A percentile compares a stretch with the other conserved stretches of the same genome.
Conservation (phyloP, 176 grass and related monocot genomes). For the Triticum timopheevii region DNA sequence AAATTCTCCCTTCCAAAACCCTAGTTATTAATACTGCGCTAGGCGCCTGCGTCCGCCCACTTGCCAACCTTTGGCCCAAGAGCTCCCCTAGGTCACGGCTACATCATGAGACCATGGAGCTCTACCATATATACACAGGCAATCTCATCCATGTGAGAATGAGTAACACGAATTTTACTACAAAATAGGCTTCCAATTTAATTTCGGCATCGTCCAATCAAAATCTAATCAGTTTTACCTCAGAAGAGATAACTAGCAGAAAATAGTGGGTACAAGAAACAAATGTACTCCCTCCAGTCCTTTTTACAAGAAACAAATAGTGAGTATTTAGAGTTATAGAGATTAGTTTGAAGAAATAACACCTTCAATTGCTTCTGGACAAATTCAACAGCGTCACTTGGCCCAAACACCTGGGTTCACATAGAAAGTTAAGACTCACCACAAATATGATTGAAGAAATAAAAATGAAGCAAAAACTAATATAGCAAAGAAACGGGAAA, state of each 20-base stretch:
- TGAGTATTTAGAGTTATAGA: background rate
- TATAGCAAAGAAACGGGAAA: background rate
- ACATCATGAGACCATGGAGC: background rate
- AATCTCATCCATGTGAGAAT: background rate
- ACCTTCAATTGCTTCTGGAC: conserved; percentile 90
- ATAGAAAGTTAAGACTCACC: background rate
- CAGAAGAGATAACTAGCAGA: background rate
- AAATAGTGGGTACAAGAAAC: background rate
- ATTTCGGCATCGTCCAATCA: background rate
- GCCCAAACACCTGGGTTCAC: conserved; percentile 70
- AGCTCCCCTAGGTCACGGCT: background rate
- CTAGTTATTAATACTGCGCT: background rate
- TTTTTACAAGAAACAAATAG: background rate
- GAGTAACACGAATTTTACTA: background rate
- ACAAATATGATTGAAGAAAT: background rate
- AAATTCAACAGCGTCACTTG: conserved; percentile 92
- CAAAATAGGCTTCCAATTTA: background rate
- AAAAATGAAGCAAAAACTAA: background rate
- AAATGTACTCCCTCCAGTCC: background rate
- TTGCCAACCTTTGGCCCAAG: background rate
- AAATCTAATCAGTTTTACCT: background rate
- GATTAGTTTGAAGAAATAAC: background rate
- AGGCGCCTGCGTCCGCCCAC: background rate
- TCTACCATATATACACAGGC: background rate
- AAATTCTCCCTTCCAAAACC: background rate